Conservation (phyloP, 768 basidiomycete genomes). For the Crassisporium funariophilum region DNA sequence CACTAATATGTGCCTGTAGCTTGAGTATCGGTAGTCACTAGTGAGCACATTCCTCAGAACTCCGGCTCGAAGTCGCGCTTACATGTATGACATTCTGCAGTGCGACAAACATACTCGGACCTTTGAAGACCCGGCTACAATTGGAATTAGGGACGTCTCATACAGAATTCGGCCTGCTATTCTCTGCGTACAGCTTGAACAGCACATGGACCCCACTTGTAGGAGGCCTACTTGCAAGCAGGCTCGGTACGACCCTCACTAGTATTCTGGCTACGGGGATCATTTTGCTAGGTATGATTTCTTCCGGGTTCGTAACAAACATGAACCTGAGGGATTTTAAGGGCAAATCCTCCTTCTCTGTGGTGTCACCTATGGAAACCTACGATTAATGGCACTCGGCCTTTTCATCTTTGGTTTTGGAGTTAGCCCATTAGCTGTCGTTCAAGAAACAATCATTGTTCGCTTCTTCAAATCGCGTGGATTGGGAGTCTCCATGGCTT, state of each 20-base stretch:
- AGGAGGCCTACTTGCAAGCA: constrained; percentile 70
- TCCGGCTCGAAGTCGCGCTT: background rate
- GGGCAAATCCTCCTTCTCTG: constrained; percentile 69
- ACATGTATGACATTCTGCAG: constrained; percentile 34
- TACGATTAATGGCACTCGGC: constrained; percentile 74
- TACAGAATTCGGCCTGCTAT: constrained; percentile 74
- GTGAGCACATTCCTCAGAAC: constrained; percentile 40
- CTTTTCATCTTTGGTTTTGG: constrained; percentile 82
- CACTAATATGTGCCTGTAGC: constrained; percentile 71
- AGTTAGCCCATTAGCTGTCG: constrained; percentile 77
- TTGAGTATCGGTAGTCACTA: constrained; percentile 80
- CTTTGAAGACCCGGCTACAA: constrained; percentile 69
- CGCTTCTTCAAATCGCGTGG: constrained; percentile 79
- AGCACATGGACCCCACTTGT: constrained; percentile 75
- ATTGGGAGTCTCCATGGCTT: constrained; percentile 73
- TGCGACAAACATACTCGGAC: constrained; percentile 74
- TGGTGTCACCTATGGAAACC: constrained; percentile 59
- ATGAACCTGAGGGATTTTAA: constrained; percentile 19
- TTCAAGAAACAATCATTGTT: constrained; percentile 84
- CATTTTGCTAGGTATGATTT: constrained; percentile 55
- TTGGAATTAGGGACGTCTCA: constrained; percentile 76
- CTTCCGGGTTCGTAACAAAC: background rate
- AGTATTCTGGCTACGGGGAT: constrained; percentile 77
- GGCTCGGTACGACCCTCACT: constrained; percentile 69
- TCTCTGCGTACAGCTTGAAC: constrained; percentile 78